Percentiles rank a stretch among this genome's conserved stretches.
Conservation (phyloP, 1,139 yeast species). For the Diutina rugosa region DNA sequence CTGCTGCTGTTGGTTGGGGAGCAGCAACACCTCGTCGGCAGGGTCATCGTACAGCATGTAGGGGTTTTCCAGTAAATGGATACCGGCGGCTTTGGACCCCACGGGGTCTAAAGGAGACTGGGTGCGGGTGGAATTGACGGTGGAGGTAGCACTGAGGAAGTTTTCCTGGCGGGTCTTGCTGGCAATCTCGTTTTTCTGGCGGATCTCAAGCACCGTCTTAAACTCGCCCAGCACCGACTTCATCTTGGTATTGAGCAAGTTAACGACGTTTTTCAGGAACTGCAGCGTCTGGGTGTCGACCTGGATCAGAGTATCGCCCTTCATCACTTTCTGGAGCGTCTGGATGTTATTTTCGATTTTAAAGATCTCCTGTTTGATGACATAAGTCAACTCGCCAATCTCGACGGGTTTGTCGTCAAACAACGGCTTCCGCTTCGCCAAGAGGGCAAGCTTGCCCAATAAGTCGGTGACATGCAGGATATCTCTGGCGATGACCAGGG, state of each 20-base stretch:
- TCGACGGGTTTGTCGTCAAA: slow-evolving; percentile 93
- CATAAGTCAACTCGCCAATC: slow-evolving; percentile 82
- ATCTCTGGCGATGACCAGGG: slow-evolving; percentile 78
- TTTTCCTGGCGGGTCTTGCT: slow-evolving; percentile 78
- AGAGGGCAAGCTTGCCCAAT: slow-evolving; percentile 62
- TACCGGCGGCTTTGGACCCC: slow-evolving; percentile 3
- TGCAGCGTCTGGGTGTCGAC: slow-evolving; percentile 49
- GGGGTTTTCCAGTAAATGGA: slow-evolving; percentile 27
- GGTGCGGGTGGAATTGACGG: slow-evolving; percentile 15
- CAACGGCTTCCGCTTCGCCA: slow-evolving; percentile 86
- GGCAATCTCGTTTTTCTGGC: slow-evolving; percentile 77
- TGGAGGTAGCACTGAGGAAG: slow-evolving; percentile 44
- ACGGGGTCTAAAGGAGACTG: slow-evolving; percentile 11
- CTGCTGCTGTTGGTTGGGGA: slow-evolving; percentile 72
- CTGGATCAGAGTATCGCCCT: slow-evolving; percentile 32
- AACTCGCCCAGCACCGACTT: slow-evolving; percentile 89
- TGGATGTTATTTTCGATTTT: slow-evolving; percentile 70
- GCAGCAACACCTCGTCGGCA: slow-evolving; percentile 33
- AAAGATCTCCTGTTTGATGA: slow-evolving; percentile 87
- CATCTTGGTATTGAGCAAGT: slow-evolving; percentile 74
- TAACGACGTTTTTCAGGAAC: slow-evolving; percentile 80
- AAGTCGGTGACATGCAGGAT: slow-evolving; percentile 81
- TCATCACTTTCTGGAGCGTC: slow-evolving; percentile 43
- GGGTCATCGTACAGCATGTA: slow-evolving; percentile 19
- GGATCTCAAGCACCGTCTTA: slow-evolving; percentile 71